Base-by-base conservation (phyloP, 192 early-diverging fungal species). In the Coemansia sp. region DNA sequence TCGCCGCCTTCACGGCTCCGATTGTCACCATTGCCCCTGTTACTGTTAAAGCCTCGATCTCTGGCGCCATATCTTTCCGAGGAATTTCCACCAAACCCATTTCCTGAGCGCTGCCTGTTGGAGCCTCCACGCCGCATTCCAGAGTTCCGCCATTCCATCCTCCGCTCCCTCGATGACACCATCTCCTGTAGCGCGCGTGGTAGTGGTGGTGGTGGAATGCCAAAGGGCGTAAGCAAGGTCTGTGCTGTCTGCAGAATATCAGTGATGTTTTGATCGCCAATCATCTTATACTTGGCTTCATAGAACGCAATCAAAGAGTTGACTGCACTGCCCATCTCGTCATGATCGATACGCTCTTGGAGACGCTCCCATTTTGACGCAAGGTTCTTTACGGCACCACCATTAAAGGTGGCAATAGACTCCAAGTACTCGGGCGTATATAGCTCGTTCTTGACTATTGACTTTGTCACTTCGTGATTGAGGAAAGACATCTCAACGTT, bases 401-500 rank as follows among this genome's bases (percentile, higher is more conserved):
- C 50, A 48, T 63, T 56, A 72, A 76, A 58, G 44, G 47, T 38
- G 61, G 57, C 73, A 2, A 79, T 18, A 19, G 43, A 49, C 21
- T 74, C 56, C 19, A 81, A 62, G 49, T 71, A 70, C 39, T 72
- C 63, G 10, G 59, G 21, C 12, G 67, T 77, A 54, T 78, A 74
- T 38, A 73, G 58, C 43, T 85, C 76, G 59, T 85, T 81, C n/a
- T 78, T 56, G 19, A 73, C 69, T 39, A 95, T 68, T 4, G 88
- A 89, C 40, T 93, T 52, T 69, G 87, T 85, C 16, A 71, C 64
- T 54, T 93, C 64, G 40, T 82, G 47, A 40, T 83, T 77, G 63
- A 95, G 70, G 77, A 96, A 97, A 3, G 67, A 56, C 65, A 89
- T 83, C 72, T 99, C 97, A 53, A 90, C 86, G 3, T 92, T 90